phyloP scores from a whole-genome alignment of 2,329 filamentous ascomycete genomes.

The Pseudogymnoascus sp. region DNA sequence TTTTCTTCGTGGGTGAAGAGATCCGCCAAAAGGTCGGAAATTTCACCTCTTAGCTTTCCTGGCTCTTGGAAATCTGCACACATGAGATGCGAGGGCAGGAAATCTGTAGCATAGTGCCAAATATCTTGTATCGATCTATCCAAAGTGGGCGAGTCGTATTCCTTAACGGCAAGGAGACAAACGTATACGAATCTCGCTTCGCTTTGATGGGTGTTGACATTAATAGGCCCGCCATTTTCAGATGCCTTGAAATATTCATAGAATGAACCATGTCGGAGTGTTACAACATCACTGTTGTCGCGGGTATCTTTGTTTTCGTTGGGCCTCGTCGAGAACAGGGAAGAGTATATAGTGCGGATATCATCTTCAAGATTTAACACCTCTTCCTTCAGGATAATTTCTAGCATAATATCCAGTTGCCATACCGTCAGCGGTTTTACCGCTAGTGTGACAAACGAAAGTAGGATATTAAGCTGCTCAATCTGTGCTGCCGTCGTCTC shows the following conservation, averaged over 20 bases:
- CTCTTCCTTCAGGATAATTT: background rate
- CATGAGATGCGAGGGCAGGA: background rate
- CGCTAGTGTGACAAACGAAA: background rate
- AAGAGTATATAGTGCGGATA: background rate
- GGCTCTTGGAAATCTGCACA: background rate
- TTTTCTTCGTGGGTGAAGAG: background rate
- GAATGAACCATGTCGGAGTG: background rate
- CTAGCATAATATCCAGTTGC: background rate
- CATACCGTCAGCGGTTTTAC: background rate
- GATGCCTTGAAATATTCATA: background rate
- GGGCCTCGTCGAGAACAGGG: background rate
- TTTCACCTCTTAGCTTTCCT: background rate
- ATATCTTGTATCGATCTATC: background rate
- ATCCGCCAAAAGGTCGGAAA: background rate
- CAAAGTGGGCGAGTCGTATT: background rate
- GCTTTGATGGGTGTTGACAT: background rate
- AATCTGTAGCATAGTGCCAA: background rate
- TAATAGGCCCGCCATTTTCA: background rate
- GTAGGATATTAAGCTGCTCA: background rate
- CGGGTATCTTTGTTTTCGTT: background rate
- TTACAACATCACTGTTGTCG: background rate
- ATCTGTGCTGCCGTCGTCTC: background rate
- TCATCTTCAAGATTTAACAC: background rate
- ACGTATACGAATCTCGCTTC: background rate
- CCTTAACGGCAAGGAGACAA: background rate